Percentiles rank a stretch among this genome's conserved stretches.
phyloP scores from a whole-genome alignment of 805 yeast species.

The Saturnispora mendoncae region DNA sequence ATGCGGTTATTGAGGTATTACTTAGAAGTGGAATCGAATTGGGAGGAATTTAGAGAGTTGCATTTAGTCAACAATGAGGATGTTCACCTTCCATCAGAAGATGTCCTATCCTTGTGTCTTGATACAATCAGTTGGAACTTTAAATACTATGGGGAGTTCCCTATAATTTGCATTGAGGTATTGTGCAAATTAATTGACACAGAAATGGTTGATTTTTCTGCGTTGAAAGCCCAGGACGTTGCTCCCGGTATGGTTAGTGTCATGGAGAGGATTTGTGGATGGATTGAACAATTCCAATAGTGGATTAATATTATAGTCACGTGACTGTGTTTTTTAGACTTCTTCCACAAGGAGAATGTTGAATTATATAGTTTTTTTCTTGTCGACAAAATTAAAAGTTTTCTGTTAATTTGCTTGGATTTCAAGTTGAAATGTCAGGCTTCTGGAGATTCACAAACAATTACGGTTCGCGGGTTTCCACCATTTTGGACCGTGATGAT shows the following conservation, averaged over 20 bases:
- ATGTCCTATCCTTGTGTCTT: constrained; percentile 35
- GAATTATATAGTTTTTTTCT: background rate
- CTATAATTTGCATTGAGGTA: constrained; percentile 34
- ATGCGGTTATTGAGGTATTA: constrained; percentile 40
- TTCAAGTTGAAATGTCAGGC: constrained; percentile 25
- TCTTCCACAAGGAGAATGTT: no score
- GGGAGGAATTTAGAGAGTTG: constrained; percentile 11
- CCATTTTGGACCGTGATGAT: constrained; percentile 40
- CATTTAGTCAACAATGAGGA: constrained; percentile 8
- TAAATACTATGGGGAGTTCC: constrained; percentile 55
- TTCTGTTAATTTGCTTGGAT: background rate
- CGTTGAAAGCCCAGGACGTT: background rate
- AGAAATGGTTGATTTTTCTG: background rate
- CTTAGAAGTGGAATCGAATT: constrained; percentile 19
- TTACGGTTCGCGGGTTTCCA: constrained; percentile 50
- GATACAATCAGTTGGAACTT: constrained; percentile 52
- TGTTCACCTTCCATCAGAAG: constrained; percentile 25
- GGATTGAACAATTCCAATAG: constrained; percentile 8
- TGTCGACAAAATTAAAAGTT: background rate
- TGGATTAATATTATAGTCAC: background rate
- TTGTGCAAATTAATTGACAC: constrained; percentile 30
- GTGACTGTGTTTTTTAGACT: no score
- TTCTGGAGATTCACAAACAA: constrained; percentile 38
- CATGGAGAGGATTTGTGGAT: constrained; percentile 3
- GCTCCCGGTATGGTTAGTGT: constrained; percentile 17